These are phyloP conservation scores for Sphagnum tenellum DNA, from an alignment of 225 moss, liverwort and hornwort species.

Conservation along the genomic window DNA sequence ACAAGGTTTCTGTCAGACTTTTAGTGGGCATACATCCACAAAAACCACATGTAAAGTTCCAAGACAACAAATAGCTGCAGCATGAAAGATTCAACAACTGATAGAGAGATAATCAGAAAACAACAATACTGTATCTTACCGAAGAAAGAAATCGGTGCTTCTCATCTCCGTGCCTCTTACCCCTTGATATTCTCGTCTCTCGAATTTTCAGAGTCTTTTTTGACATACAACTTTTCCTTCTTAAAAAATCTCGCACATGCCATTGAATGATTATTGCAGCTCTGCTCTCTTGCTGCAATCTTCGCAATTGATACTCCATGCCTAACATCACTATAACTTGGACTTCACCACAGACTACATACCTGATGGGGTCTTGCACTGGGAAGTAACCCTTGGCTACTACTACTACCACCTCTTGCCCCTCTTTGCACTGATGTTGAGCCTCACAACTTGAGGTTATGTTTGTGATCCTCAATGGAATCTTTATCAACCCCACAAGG, in stretches of 20 bases:
- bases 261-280: conserved; percentile 29
- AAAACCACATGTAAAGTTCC: no score
- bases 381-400: conserved; percentile 21
- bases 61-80: no score
- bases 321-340: conserved; percentile 21
- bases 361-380: conserved; percentile 18
- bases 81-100: no score
- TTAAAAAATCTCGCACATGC: conserved; percentile 14
- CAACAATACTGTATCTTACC: no score
- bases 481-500: conserved; percentile 26
- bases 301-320: conserved; percentile 9
- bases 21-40: no score
- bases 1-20: no score
- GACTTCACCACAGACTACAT: conserved; percentile 11
- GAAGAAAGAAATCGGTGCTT: no score
- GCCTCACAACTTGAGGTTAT: conserved; percentile 1
- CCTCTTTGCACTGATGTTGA: neutral
- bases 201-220: no score
- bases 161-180: no score
- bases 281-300: conserved; percentile 15
- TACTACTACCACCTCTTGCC: conserved; percentile 3
- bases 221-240: neutral
- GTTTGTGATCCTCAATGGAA: conserved; percentile 6
- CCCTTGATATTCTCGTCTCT: no score
- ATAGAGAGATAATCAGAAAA: no score